Evolutionary conservation across 1,284 basidiomycete genomes (phyloP), one percentile per base, ranked within the genome.

Genomic region (Fomes fomentarius): DNA sequence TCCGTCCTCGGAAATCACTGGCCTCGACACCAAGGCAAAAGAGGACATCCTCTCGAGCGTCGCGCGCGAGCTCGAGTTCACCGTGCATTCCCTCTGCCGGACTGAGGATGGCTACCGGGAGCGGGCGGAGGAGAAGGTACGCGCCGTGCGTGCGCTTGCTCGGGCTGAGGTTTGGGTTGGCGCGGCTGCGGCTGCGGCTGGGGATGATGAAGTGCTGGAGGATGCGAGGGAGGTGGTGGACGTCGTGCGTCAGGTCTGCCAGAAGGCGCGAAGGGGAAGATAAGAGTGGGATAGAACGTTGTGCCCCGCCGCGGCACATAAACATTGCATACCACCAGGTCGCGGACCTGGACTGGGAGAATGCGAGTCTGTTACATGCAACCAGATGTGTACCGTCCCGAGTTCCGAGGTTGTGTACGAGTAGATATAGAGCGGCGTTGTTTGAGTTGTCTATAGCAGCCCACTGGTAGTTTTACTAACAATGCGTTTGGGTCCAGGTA

Each of bases 11-110:
- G 9, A 39, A 1, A 17, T 17, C 7, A 9, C 19, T 22, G 38
- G 21, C 14, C 9, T 21, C 8, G 38, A 39, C 34, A 3, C 1
- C 11, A 30, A 41, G 47, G 41, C 38, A 15, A 51, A 41, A 37
- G 37, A 51, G 26, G 40, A 64, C 26, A 59, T 76, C 14, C 60
- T 81, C 15, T 69, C 68, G 17, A 50, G 59, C 14, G 66, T 67
- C 4, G 74, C 81, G 4, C 70, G 68, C 28, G 71, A 75, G 28
- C 65, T 82, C 12, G 83, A 85, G 58, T 77, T 79, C 47, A 63
- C 55, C 10, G 72, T 70, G 1, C 71, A 77, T 45, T 74, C 73
- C 0, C 69, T 82, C 65, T 79, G 76, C 38, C 75, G 73, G 24
- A 81, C 80, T 1, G 50, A 62, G 11, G 67, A 71, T 5, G 82